A percentile compares a stretch with the other conserved stretches of the same genome.
phyloP scores from a whole-genome alignment of 2,329 filamentous ascomycete species.

The Anisogramma anomala region DNA sequence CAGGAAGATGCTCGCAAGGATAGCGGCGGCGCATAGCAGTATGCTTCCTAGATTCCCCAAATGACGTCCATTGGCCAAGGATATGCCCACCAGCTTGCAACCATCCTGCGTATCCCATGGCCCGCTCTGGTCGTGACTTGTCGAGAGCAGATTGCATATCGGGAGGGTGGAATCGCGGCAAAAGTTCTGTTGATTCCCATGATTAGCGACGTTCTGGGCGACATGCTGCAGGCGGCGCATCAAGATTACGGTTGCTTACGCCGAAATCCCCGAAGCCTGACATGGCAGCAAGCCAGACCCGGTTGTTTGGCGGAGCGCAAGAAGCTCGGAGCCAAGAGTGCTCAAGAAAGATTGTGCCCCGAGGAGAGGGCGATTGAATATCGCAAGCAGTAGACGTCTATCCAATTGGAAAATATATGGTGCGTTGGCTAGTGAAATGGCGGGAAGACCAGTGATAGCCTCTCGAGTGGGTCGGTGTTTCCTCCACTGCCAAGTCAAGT shows the following conservation, averaged over 20 bases:
- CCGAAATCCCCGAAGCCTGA: conserved; percentile 51
- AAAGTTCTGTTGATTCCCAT: conserved; percentile 47
- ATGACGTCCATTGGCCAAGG: conserved; percentile 50
- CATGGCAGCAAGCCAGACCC: conserved; percentile 29
- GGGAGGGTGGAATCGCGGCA: conserved; percentile 76
- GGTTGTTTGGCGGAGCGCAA: background rate
- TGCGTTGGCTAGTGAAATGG: no score
- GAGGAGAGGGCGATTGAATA: no score
- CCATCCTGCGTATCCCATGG: conserved; percentile 40
- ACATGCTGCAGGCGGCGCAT: background rate
- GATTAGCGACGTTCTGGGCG: no score
- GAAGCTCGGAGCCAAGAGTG: conserved; percentile 10
- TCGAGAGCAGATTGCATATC: conserved; percentile 68
- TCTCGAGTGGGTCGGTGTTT: background rate
- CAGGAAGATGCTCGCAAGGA: conserved; percentile 54
- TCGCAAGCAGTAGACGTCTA: no score
- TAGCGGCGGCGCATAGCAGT: conserved; percentile 65
- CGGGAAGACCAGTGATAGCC: no score
- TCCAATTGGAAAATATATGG: no score
- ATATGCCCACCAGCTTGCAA: conserved; percentile 66
- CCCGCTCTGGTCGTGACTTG: conserved; percentile 46
- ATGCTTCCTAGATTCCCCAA: conserved; percentile 82
- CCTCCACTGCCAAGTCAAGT: background rate
- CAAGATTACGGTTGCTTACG: conserved; percentile 27
- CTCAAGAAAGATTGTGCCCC: no score